A percentile compares a stretch with the other conserved stretches of the same genome.
Conservation (phyloP, 306 rosid genomes). For the Purshia tridentata region DNA sequence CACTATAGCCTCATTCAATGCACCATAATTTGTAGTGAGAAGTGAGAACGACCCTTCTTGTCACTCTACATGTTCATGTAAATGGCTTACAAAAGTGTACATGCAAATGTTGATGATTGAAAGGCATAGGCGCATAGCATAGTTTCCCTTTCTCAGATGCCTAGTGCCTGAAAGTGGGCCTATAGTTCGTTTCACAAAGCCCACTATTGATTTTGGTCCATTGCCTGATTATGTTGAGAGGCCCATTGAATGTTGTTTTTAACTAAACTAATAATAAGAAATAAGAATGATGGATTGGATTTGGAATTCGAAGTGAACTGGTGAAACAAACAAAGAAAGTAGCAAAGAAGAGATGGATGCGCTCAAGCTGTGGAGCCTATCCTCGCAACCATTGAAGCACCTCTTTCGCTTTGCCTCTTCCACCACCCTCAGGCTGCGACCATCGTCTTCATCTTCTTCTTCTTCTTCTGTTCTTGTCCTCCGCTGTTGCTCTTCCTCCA, state of each 20-base stretch:
- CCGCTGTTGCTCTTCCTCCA: conserved; percentile 51
- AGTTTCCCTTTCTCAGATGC: too few species aligned
- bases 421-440: conserved; percentile 12
- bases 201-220: neutral
- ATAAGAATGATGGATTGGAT: too few species aligned
- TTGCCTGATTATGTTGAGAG: neutral
- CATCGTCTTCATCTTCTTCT: conserved; percentile 8
- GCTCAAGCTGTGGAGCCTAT: conserved; percentile 41
- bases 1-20: too few species aligned
- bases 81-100: too few species aligned
- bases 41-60: too few species aligned
- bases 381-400: conserved; percentile 56
- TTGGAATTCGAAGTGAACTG: too few species aligned
- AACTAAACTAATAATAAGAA: too few species aligned
- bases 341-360: conserved; percentile 44
- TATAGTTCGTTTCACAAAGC: neutral
- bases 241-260: neutral
- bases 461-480: conserved; percentile 35
- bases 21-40: too few species aligned
- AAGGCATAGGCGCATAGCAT: too few species aligned
- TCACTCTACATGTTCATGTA: too few species aligned
- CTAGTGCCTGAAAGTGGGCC: neutral
- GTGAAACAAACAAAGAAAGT: too few species aligned
- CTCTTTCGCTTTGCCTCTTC: conserved; percentile 39
- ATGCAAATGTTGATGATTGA: too few species aligned